Conservation (phyloP, 257 asterid genomes). For the Fraxinus pennsylvanica region DNA sequence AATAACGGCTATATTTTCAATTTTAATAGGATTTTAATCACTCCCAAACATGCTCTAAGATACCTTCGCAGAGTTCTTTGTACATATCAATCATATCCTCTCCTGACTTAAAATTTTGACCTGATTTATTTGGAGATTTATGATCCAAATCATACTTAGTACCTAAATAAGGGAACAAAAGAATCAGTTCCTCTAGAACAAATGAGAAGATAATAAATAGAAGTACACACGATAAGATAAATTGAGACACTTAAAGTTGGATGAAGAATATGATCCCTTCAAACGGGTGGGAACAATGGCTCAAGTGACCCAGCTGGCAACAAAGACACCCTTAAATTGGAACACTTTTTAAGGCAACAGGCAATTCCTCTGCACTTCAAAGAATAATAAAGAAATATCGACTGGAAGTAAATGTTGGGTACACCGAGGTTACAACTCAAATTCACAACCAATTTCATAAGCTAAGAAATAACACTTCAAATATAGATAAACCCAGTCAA, state of each 20-base stretch:
- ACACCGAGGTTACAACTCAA: background rate
- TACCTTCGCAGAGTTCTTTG: constrained; percentile 85
- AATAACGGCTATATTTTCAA: no score
- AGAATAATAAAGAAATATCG: constrained; percentile 11
- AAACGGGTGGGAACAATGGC: background rate
- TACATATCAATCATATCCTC: constrained; percentile 90
- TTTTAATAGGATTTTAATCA: no score
- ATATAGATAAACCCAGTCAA: background rate
- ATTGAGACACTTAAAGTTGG: constrained; percentile 17
- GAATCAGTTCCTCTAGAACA: constrained; percentile 30
- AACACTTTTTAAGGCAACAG: background rate
- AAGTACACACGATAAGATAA: constrained; percentile 13
- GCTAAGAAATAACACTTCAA: background rate
- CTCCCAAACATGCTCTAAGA: background rate
- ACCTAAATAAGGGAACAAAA: constrained; percentile 50
- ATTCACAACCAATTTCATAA: background rate
- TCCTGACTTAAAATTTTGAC: constrained; percentile 88
- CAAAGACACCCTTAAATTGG: constrained; percentile 6
- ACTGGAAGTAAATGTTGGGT: background rate
- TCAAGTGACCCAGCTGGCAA: constrained; percentile 12
- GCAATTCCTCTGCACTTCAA: constrained; percentile 1
- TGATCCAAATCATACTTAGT: constrained; percentile 92
- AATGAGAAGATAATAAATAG: constrained; percentile 17
- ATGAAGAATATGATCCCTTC: background rate
- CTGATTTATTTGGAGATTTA: constrained; percentile 78